phyloP scores from a whole-genome alignment of 345 rosid species.

The Lepidium sativum region DNA sequence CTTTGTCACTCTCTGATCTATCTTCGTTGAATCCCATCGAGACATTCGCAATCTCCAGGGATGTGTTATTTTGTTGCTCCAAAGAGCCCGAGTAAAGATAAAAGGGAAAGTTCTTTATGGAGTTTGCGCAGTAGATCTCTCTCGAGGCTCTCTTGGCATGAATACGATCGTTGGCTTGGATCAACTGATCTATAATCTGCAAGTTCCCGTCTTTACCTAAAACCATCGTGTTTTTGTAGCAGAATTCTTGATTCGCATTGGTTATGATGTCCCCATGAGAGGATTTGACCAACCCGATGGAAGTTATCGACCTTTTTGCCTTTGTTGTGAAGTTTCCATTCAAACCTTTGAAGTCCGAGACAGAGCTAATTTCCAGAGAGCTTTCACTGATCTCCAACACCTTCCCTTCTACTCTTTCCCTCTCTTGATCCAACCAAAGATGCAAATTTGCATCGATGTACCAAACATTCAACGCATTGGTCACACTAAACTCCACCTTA shows the following conservation, averaged over 20 bases:
- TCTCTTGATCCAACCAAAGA: constrained; percentile 60
- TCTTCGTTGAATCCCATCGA: constrained; percentile 53
- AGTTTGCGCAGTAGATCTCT: constrained; percentile 15
- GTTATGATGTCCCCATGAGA: constrained; percentile 58
- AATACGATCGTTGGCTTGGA: constrained; percentile 42
- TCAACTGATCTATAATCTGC: constrained; percentile 58
- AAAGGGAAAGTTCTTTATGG: constrained; percentile 44
- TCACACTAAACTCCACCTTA: constrained; percentile 52
- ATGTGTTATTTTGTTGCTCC: constrained; percentile 36
- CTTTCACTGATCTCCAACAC: constrained; percentile 34
- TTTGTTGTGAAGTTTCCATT: constrained; percentile 51
- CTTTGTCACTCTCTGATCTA: constrained; percentile 23
- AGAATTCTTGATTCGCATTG: constrained; percentile 35
- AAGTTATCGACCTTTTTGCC: constrained; percentile 43
- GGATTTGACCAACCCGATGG: constrained; percentile 57
- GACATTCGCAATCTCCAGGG: constrained; percentile 29
- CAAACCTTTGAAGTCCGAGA: constrained; percentile 37
- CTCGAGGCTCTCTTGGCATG: constrained; percentile 27
- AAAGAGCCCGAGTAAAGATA: constrained; percentile 26
- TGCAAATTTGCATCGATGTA: constrained; percentile 81
- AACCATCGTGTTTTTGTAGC: constrained; percentile 51
- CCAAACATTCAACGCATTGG: constrained; percentile 82
- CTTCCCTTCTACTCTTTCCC: constrained; percentile 43
- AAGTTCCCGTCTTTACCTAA: constrained; percentile 38
- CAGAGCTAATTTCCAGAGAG: constrained; percentile 33